Base-by-base conservation (phyloP, 176 grass and related monocot genomes). In the Puccinellia tenuiflora region DNA sequence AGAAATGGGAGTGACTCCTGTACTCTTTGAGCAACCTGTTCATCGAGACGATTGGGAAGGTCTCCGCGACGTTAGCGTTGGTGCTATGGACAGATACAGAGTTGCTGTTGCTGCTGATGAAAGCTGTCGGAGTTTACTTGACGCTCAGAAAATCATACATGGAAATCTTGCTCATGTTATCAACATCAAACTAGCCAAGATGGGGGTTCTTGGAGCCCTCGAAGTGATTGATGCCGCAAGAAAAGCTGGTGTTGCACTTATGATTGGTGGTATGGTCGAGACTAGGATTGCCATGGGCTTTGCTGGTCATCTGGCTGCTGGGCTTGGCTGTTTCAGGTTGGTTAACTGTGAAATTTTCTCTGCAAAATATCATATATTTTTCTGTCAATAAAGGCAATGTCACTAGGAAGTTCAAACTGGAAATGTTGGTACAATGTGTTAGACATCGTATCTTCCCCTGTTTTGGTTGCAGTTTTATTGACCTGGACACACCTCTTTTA, bases 221-320 rank as follows among this genome's bases (percentile, higher is more conserved):
- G 91, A 99, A 48, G 79, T 99, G 65, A 96, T 96, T 83, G 88
- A 89, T 67, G 85, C 85, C 10, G 93, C 93, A 66, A 92, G 89
- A 90, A 92, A 90, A 51, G 85, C 87, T 4, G 76, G 85, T 11
- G 21, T 90, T 42, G 78, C 85, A 5, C 91, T 99, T 73, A 99
- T 99, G 96, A 96, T 99, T 55, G 96, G 96, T 21, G 93, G 96
- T 56, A 99, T 99, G 96, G 93, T 99, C 6, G 93, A 99, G 86
- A 99, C 96, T 53, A 93, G 93, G 66, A 82, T 99, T 0, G 93
- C 91, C 29, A 96, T 96, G 93, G 93, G 96, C 55, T 99, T 99
- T 61, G 89, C 96, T 56, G 93, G 91, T 21, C 96, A 99, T 87
- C 89, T 96, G 42, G 93, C 96, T 76, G 93, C 96, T 93, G 96